phyloP scores from a whole-genome alignment of 495 filamentous ascomycete genomes.

The Xylaria flabelliformis region DNA sequence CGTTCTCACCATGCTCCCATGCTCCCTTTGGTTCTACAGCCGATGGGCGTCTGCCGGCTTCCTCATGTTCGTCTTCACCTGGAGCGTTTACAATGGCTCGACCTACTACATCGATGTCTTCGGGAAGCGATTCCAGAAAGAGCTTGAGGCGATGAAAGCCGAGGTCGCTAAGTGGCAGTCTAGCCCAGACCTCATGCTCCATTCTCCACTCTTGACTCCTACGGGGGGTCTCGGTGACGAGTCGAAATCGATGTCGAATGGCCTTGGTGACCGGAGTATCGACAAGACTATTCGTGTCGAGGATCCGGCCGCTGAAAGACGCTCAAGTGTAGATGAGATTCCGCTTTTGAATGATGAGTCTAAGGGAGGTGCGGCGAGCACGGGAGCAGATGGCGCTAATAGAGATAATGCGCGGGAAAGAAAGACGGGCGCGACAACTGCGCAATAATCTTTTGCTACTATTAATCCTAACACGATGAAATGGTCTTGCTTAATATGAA shows the following conservation, averaged over 20 bases:
- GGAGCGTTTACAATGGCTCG: conserved; percentile 94
- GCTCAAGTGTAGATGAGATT: conserved; percentile 59
- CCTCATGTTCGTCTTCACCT: conserved; percentile 78
- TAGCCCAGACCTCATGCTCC: conserved; percentile 51
- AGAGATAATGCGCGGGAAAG: conserved; percentile 52
- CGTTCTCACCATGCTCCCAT: conserved; percentile 89
- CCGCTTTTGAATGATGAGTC: conserved; percentile 59
- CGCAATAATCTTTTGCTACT: not conserved
- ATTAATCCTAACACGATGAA: not conserved
- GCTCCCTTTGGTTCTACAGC: conserved; percentile 93
- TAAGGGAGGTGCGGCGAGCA: conserved; percentile 33
- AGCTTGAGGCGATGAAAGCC: conserved; percentile 85
- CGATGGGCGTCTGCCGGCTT: conserved; percentile 79
- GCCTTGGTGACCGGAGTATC: conserved; percentile 22
- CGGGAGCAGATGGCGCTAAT: conserved; percentile 49
- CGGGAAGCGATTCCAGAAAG: conserved; percentile 94
- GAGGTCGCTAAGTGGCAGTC: conserved; percentile 91
- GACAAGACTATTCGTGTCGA: conserved; percentile 36
- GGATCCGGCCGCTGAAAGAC: conserved; percentile 35
- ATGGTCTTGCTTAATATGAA: not conserved
- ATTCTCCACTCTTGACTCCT: conserved; percentile 50
- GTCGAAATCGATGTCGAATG: conserved; percentile 3
- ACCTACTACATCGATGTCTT: conserved; percentile 98
- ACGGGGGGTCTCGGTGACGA: conserved; percentile 27
- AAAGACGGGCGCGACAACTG: conserved; percentile 35